These are phyloP conservation scores for Penicillium psychrosexuale DNA, from an alignment of 2,329 filamentous ascomycete genomes.

Conservation along the genomic window DNA sequence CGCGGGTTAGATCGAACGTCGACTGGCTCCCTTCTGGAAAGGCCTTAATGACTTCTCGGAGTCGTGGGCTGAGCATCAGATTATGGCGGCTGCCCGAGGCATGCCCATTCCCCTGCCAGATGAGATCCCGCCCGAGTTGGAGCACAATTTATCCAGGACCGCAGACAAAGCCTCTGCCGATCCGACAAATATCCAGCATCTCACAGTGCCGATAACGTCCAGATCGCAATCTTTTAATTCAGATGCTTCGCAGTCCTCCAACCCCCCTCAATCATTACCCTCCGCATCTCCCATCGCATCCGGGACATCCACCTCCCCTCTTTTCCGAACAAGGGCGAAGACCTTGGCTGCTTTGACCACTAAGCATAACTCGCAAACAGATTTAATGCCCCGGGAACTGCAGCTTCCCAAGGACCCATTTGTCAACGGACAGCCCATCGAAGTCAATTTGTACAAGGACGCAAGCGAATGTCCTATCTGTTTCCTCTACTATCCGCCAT, in stretches of 20 bases:
- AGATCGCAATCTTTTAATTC: slow-evolving; percentile 77
- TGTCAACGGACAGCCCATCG: slow-evolving; percentile 90
- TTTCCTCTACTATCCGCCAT: slow-evolving; percentile 91
- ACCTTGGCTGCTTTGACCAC: slow-evolving; percentile 80
- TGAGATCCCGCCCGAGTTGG: slow-evolving; percentile 70
- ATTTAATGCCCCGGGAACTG: slow-evolving; percentile 74
- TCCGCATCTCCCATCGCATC: slow-evolving; percentile 57
- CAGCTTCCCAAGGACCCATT: slow-evolving; percentile 76
- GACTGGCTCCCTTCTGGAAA: slow-evolving; percentile 91
- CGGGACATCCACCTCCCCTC: slow-evolving; percentile 51
- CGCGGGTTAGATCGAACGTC: slow-evolving; percentile 75
- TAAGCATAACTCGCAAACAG: slow-evolving; percentile 67
- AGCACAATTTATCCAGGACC: slow-evolving; percentile 49
- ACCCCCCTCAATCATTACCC: slow-evolving; percentile 59
- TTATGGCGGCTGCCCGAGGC: slow-evolving; percentile 85
- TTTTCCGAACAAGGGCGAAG: slow-evolving; percentile 81
- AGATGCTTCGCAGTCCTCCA: slow-evolving; percentile 64
- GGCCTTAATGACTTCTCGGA: slow-evolving; percentile 85
- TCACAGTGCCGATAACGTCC: slow-evolving; percentile 75
- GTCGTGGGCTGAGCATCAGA: slow-evolving; percentile 89
- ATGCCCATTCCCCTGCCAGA: slow-evolving; percentile 81
- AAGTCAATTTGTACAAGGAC: slow-evolving; percentile 91
- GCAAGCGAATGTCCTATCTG: slow-evolving; percentile 91
- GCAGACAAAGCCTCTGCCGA: slow-evolving; percentile 53
- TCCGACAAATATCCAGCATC: slow-evolving; percentile 60